Evolutionary conservation across 2,329 filamentous ascomycete genomes (phyloP).

Genomic region (Aureobasidium sp.): DNA sequence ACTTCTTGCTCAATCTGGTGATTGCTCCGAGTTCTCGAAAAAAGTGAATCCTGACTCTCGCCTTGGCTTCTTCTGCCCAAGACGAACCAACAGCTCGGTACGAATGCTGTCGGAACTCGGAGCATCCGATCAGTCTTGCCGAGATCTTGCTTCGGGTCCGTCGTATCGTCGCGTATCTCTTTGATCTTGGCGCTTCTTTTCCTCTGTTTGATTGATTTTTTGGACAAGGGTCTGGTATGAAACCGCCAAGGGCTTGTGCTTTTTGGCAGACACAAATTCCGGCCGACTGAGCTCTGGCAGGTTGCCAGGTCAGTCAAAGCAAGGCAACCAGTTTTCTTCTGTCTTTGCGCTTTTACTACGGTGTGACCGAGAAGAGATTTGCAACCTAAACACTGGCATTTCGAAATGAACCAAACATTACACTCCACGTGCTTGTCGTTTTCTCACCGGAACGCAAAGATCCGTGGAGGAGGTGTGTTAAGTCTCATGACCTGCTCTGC

Average conservation of each 20-base stretch:
- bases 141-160: neutral
- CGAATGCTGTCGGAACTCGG: neutral
- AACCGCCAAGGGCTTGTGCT: constrained; percentile 11
- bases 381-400: neutral
- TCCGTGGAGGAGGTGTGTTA: neutral
- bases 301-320: neutral
- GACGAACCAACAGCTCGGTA: neutral
- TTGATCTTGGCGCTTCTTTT: neutral
- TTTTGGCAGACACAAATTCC: neutral
- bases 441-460: neutral
- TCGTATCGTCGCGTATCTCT: neutral
- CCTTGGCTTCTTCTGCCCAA: neutral
- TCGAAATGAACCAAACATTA: neutral
- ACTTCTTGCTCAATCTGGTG: constrained; percentile 6
- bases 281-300: neutral
- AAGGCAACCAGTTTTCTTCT: neutral
- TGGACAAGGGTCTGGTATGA: constrained; percentile 11
- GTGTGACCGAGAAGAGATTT: neutral
- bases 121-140: neutral
- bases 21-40: neutral
- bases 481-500: neutral
- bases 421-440: neutral
- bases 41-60: neutral
- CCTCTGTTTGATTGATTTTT: neutral
- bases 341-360: neutral